Base-by-base conservation (phyloP, 2,329 filamentous ascomycete genomes). In the Clarireedia hainanense region DNA sequence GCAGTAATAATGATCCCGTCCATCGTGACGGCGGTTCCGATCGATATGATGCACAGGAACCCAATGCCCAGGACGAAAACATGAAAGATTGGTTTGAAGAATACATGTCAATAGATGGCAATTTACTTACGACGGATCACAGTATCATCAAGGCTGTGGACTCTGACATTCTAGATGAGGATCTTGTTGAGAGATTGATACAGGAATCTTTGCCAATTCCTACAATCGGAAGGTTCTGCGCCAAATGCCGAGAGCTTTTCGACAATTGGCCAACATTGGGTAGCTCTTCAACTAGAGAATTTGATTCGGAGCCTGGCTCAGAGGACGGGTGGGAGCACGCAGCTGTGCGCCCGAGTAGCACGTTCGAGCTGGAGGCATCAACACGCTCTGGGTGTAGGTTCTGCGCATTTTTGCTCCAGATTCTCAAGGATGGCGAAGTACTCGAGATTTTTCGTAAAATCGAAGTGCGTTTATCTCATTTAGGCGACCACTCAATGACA, bases 371-470 rank as follows among this genome's bases (percentile, higher is more conserved):
- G 23, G 57, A 59, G 51, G 39, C 15, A 14, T 46, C 34, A 12
- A 49, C 55, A 39, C 47, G 55, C n/a, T 45, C 52, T 40, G 55
- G 58, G 37, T 55, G 55, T 40, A 59, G 45, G 45, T 59, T 59
- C 42, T 59, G 57, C 45, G 17, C 57, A 20, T 54, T 57, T 45
- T 47, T 59, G 37, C 39, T 59, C 4, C 57, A 59, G 30, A 53
- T 9, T 20, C 49, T 59, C 36, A 57, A 57, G 27, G 57, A 59
- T 43, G 15, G 39, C 26, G 12, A 51, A 37, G 6, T 50, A 30
- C 48, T 57, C 10, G 55, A 30, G 2, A 52, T 27, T 20, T 57
- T 48, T 57, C 57, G 55, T n/a, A 59, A 59, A 20, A 24, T 59
- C 30, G 57, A 59, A 59, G 14, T 46, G 12, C 57, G 50, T 14